Evolutionary conservation across 805 yeast genomes (phyloP).

Genomic region (Lipomyces sp.): DNA sequence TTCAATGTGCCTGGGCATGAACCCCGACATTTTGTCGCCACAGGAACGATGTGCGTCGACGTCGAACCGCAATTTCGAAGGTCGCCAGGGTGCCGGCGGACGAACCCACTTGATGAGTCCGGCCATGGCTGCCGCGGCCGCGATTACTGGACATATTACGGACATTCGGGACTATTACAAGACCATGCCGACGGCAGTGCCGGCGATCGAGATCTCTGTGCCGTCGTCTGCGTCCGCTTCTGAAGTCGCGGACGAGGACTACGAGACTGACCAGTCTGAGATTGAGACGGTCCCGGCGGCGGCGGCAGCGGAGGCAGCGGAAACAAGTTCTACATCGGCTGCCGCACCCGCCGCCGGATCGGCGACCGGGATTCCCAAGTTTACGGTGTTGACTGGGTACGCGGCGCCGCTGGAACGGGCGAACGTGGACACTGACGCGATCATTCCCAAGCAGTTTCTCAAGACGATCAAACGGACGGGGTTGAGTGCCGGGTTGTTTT

Average conservation of each 20-base stretch:
- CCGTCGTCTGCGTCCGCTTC: constrained; percentile 46
- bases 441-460: constrained; percentile 96
- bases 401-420: constrained; percentile 96
- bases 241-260: constrained; percentile 28
- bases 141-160: constrained; percentile 83
- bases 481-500: constrained; percentile 82
- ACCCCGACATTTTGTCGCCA: constrained; percentile 94
- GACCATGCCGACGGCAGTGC: constrained; percentile 54
- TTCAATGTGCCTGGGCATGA: constrained; percentile 99
- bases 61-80: constrained; percentile 97
- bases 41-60: constrained; percentile 98
- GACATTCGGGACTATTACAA: constrained; percentile 82
- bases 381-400: constrained; percentile 74
- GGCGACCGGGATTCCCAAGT: constrained; percentile 71
- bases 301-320: neutral
- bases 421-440: constrained; percentile 97
- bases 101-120: constrained; percentile 98
- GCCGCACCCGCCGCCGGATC: constrained; percentile 42
- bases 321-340: constrained; percentile 40
- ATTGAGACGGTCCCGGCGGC: constrained; percentile 35
- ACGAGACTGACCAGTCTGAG: constrained; percentile 40
- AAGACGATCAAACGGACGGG: constrained; percentile 99
- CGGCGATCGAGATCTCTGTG: constrained; percentile 57
- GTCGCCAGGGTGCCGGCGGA: constrained; percentile 96
- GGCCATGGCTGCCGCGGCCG: constrained; percentile 99